phyloP scores from a whole-genome alignment of 257 asterid genomes.

The Gynochthodes officinalis region DNA sequence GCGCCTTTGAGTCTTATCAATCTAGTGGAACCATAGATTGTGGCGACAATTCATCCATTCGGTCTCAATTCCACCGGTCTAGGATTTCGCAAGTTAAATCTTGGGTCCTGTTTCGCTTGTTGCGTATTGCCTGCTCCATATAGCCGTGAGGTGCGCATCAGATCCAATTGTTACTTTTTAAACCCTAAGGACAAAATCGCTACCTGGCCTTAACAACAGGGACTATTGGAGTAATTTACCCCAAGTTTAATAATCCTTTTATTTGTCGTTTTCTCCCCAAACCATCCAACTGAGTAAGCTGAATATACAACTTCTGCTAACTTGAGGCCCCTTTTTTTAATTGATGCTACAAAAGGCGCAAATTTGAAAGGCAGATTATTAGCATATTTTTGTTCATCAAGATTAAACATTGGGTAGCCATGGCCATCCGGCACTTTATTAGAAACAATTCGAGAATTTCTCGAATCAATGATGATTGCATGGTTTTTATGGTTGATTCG shows the following conservation, averaged over 20 bases:
- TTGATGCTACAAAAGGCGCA: constrained; percentile 47
- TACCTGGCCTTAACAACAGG: no score
- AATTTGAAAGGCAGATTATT: constrained; percentile 32
- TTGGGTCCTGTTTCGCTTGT: no score
- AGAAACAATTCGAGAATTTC: constrained; percentile 20
- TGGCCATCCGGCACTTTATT: constrained; percentile 35
- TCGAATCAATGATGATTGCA: constrained; percentile 43
- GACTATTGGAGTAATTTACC: no score
- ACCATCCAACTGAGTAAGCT: constrained; percentile 53
- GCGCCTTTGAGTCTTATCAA: no score
- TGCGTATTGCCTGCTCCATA: no score
- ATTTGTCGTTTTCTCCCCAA: constrained; percentile 44
- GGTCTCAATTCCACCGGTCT: no score
- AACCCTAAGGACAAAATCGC: no score
- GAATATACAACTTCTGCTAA: constrained; percentile 45
- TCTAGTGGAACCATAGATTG: no score
- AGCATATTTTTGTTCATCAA: constrained; percentile 41
- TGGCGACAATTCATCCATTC: no score
- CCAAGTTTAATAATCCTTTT: constrained; percentile 40
- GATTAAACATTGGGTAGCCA: constrained; percentile 50
- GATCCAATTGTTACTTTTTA: no score
- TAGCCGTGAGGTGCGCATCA: no score
- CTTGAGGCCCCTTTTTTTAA: constrained; percentile 49
- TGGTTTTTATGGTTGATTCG: constrained; percentile 31
- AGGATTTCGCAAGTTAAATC: no score